Percentiles rank a stretch among this genome's conserved stretches.
These are phyloP conservation scores for Globisporangium perplexum DNA, from an alignment of 352 stramenopile species.

Conservation along the genomic window DNA sequence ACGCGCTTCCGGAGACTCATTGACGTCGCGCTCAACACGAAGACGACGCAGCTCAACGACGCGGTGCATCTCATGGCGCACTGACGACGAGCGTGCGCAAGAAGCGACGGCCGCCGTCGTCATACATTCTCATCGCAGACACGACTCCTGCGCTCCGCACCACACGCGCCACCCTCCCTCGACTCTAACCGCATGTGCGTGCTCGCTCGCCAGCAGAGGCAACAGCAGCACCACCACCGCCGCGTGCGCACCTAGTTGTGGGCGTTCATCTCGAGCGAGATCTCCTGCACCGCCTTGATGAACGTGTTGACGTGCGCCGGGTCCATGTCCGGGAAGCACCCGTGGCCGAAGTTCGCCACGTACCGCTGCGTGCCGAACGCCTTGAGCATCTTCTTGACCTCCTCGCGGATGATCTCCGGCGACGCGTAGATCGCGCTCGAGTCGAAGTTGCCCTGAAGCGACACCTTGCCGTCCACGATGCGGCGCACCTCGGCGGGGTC, in stretches of 20 bases:
- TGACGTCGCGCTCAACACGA: conserved; percentile 63
- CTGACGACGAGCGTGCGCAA: conserved; percentile 10
- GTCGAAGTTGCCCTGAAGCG: conserved; percentile 93
- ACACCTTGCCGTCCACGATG: conserved; percentile 62
- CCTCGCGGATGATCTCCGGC: conserved; percentile 77
- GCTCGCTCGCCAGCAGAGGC: too few species aligned
- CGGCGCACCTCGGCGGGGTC: conserved; percentile 85
- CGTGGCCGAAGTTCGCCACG: conserved; percentile 98
- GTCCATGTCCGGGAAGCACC: conserved; percentile 95
- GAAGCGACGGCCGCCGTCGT: too few species aligned
- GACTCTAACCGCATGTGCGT: too few species aligned
- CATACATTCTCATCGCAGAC: too few species aligned
- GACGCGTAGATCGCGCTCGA: conserved; percentile 85
- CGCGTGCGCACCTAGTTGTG: not conserved
- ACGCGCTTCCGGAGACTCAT: conserved; percentile 75
- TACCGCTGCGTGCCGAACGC: conserved; percentile 93
- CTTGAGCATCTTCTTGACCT: conserved; percentile 93
- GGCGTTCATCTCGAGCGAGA: conserved; percentile 84
- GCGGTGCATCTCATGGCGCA: conserved; percentile 84
- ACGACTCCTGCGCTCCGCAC: too few species aligned
- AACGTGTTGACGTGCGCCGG: conserved; percentile 92
- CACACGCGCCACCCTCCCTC: too few species aligned
- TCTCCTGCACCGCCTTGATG: conserved; percentile 95
- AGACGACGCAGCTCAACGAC: conserved; percentile 79
- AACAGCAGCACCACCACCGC: too few species aligned